Base-by-base conservation (phyloP, 495 filamentous ascomycete genomes). In the Penicillium steckii region DNA sequence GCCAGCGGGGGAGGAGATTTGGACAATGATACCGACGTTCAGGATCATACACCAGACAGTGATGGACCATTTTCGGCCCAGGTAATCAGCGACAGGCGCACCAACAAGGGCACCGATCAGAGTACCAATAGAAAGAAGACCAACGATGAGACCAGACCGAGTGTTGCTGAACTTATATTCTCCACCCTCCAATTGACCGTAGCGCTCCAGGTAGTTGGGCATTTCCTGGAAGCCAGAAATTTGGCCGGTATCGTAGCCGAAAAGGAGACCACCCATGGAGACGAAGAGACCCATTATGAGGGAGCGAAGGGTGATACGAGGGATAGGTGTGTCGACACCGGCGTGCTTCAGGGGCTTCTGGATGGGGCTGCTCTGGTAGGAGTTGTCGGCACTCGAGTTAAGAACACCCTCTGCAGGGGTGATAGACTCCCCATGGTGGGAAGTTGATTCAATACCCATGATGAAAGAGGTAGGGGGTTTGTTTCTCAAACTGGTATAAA, bases 201-300 rank as follows among this genome's bases (percentile, higher is more conserved):
- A 83, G 1, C 73, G 68, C 26, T 67, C 21, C 35, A 74, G 52
- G 47, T 74, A 81, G 68, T 75, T 77, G 15, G 58, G 48, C 79
- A 87, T 87, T 30, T 80, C 74, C 43, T 88, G 73, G 63, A 88
- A 86, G 22, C 78, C 78, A 2, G 71, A 73, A 45, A 81, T 81
- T 61, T 80, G 77, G 57, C 78, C 77, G 18, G 71, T 70, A 55
- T 77, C 74, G 44, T 75, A 77, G 24, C 74, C 74, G 50, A 77
- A 77, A 13, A 90, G 79, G 40, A 90, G 81, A 48, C 86, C 86
- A 49, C 86, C 86, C 74, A 90, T 84, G 3, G 86, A 82, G 22
- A 82, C 79, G 44, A 82, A 73, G 7, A 80, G 56, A 10, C 71
- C 76, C 77, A 83, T 80, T 41, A 73, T 46, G n/a, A 78, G 57